Evolutionary conservation across 148 eudicot species (phyloP).

Genomic region (Vaccinium corymbosum): DNA sequence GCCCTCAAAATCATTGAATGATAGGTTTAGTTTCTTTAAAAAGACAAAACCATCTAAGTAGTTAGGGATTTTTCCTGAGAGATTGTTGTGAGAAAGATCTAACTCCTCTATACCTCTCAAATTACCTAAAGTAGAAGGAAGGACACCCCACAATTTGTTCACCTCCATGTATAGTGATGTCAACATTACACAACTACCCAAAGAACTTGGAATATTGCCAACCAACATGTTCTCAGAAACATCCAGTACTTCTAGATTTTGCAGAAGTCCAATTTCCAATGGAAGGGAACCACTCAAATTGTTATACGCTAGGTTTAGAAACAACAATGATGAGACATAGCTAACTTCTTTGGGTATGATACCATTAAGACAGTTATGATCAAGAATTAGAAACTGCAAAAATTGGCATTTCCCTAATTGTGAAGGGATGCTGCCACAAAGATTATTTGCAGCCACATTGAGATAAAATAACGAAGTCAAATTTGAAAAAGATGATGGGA

Average conservation of each 20-base stretch:
- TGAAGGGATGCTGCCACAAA: constrained; percentile 5
- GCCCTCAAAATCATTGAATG: background rate
- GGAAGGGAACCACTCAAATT: background rate
- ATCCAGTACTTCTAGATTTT: background rate
- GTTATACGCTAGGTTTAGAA: background rate
- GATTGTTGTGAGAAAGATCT: constrained; percentile 13
- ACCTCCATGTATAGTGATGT: background rate
- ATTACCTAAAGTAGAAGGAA: background rate
- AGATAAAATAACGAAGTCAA: background rate
- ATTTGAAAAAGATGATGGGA: background rate
- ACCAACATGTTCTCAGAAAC: background rate
- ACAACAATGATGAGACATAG: background rate
- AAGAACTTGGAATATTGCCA: background rate
- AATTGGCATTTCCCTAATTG: background rate
- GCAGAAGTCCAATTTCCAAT: background rate
- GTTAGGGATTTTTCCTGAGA: constrained; percentile 3
- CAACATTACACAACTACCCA: background rate
- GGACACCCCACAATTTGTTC: background rate
- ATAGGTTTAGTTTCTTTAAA: background rate
- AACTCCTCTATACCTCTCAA: constrained; percentile 1
- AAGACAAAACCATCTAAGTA: background rate
- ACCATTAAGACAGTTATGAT: background rate
- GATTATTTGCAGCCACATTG: background rate
- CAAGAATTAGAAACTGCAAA: background rate
- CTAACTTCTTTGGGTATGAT: background rate